These are phyloP conservation scores for Ormosia semicastrata DNA, from an alignment of 306 rosid genomes.

Conservation along the genomic window DNA sequence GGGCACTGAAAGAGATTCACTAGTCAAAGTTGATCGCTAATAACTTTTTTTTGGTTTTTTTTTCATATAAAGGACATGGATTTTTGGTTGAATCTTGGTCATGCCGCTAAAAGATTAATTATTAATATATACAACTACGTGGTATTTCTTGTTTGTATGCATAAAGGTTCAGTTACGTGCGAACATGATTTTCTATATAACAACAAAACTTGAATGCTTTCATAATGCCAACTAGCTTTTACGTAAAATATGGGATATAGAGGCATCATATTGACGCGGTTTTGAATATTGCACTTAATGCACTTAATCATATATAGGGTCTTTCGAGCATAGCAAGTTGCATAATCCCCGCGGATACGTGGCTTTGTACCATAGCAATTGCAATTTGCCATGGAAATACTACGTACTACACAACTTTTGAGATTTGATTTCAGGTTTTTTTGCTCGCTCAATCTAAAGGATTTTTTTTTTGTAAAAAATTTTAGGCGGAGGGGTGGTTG, in stretches of 20 bases:
- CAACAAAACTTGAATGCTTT: constrained; percentile 3
- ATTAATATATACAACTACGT: not conserved
- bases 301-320: not conserved
- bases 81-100: not conserved
- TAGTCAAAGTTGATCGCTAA: not conserved
- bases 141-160: constrained; percentile 12
- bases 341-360: too few species aligned
- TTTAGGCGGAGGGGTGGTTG: too few species aligned
- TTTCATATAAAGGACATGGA: not conserved
- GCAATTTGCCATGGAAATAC: not conserved
- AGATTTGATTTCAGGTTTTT: not conserved
- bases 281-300: not conserved
- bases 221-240: constrained; percentile 4
- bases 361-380: too few species aligned
- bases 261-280: constrained; percentile 3
- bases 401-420: not conserved
- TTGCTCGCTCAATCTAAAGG: too few species aligned
- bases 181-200: not conserved
- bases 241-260: not conserved
- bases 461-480: too few species aligned
- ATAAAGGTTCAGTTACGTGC: not conserved
- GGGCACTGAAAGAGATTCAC: not conserved
- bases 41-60: not conserved
- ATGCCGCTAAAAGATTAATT: not conserved
- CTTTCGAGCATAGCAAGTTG: not conserved